phyloP scores from a whole-genome alignment of 371 early-diverging fungal genomes.

The Mucor indicus region DNA sequence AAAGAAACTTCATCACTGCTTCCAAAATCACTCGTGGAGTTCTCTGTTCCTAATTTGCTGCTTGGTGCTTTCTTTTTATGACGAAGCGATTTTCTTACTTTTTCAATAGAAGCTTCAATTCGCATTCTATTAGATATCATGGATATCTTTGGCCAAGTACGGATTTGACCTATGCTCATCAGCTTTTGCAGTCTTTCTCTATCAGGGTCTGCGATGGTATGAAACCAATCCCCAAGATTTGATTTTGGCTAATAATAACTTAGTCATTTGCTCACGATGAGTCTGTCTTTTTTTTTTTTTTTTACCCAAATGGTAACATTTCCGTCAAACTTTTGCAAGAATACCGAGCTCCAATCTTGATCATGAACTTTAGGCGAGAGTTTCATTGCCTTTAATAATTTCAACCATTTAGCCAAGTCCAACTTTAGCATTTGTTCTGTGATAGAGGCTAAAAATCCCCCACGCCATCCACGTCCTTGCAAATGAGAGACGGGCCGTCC shows the following conservation, averaged over 20 bases:
- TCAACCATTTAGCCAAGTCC: constrained; percentile 86
- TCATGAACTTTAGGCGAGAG: constrained; percentile 72
- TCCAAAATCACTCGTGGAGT: constrained; percentile 19
- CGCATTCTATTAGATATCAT: constrained; percentile 78
- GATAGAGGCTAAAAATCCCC: constrained; percentile 82
- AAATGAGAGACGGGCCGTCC: constrained; percentile 70
- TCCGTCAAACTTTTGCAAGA: constrained; percentile 88
- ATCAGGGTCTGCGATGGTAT: constrained; percentile 73
- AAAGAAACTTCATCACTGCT: constrained; percentile 38
- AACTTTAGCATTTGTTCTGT: constrained; percentile 80
- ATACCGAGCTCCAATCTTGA: constrained; percentile 82
- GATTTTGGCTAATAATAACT: constrained; percentile 65
- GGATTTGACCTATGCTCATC: constrained; percentile 58
- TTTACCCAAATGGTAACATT: constrained; percentile 78
- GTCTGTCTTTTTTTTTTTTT: neutral
- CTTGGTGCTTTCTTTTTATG: too few relatives aligned
- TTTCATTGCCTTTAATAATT: constrained; percentile 73
- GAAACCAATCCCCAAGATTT: constrained; percentile 60
- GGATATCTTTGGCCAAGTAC: constrained; percentile 80
- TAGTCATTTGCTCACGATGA: too few relatives aligned
- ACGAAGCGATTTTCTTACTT: constrained; percentile 29
- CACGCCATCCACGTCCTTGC: constrained; percentile 68
- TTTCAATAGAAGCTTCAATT: constrained; percentile 68
- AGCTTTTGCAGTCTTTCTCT: constrained; percentile 53
- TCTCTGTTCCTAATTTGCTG: neutral